Conservation (phyloP, 2,329 filamentous ascomycete genomes). For the Alternaria brassicicola region DNA sequence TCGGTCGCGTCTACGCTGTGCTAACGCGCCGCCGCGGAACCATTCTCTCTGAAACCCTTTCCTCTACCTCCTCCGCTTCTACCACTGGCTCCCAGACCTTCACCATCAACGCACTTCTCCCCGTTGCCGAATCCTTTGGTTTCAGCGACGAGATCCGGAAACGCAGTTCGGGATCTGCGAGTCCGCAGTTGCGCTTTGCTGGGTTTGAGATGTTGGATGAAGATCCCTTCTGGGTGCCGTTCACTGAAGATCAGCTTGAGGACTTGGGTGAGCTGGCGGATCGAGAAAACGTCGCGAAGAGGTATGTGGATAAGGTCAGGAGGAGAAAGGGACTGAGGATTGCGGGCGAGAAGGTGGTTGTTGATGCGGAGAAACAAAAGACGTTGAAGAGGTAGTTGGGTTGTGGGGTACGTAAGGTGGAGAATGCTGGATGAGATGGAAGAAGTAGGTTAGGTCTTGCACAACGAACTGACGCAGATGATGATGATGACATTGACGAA, state of each 20-base stretch:
- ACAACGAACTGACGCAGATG: no score
- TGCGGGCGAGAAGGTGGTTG: slow-evolving; percentile 66
- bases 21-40: slow-evolving; percentile 90
- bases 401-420: background rate
- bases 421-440: background rate
- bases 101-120: slow-evolving; percentile 85
- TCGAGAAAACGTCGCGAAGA: slow-evolving; percentile 92
- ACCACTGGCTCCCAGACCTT: slow-evolving; percentile 94
- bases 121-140: slow-evolving; percentile 93
- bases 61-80: slow-evolving; percentile 94
- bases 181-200: slow-evolving; percentile 90
- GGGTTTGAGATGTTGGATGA: slow-evolving; percentile 93
- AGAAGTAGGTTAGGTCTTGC: background rate
- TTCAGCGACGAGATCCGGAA: slow-evolving; percentile 98
- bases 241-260: slow-evolving; percentile 94
- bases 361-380: slow-evolving; percentile 92
- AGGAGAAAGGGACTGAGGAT: slow-evolving; percentile 87
- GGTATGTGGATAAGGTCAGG: slow-evolving; percentile 91
- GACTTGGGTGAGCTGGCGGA: slow-evolving; percentile 94
- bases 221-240: slow-evolving; percentile 97
- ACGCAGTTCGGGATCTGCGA: slow-evolving; percentile 85
- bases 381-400: slow-evolving; percentile 65
- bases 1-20: slow-evolving; percentile 95
- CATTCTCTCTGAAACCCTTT: slow-evolving; percentile 88
- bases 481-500: background rate